Evolutionary conservation across 208 protist genomes (phyloP), one percentile per base, ranked within the genome.

Genomic region (Crithidia thermophila): DNA sequence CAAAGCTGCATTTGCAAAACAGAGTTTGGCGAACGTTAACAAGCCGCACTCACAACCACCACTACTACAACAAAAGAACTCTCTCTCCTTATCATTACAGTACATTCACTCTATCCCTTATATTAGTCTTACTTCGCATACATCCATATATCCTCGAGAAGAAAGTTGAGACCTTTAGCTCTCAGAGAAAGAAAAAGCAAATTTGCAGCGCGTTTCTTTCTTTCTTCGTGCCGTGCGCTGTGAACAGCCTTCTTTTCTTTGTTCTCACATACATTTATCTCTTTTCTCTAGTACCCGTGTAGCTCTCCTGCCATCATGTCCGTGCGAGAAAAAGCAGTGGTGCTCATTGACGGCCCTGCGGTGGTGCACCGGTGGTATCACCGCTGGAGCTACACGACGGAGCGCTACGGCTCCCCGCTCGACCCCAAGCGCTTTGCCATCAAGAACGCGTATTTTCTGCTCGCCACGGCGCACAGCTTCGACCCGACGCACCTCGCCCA

Each of bases 361-460:
- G 36, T 94, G 34, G 76, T 94, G 42, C 88, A 96, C 73, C 91
- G 91, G 37, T 96, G 91, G 91, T 96, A 90, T 46, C 88, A 96
- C 67, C 82, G 91, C 18, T 96, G 91, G 88, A 77, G 50, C 47
- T 94, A 90, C 78, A 82, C 79, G 8, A 72, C 23, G 25, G 71
- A 85, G 61, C 79, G 82, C 34, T 70, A 80, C 37, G 68, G 68
- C 66, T 59, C 53, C 23, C 64, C 76, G 18, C 52, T 93, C 30
- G 90, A 96, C 53, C 67, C 81, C 2, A 94, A 91, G 73, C 76
- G 77, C 11, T 96, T 94, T 43, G 82, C 86, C 13, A 89, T 96
- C 57, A 90, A 79, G 30, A 92, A 96, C 57, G 78, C 86, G 4
- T 87, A 87, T 46, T 89, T 90, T 51, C 58, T 84, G 21, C 79